These are phyloP conservation scores for Capsella rubella DNA, from an alignment of 441 rosid species.

Conservation along the genomic window DNA sequence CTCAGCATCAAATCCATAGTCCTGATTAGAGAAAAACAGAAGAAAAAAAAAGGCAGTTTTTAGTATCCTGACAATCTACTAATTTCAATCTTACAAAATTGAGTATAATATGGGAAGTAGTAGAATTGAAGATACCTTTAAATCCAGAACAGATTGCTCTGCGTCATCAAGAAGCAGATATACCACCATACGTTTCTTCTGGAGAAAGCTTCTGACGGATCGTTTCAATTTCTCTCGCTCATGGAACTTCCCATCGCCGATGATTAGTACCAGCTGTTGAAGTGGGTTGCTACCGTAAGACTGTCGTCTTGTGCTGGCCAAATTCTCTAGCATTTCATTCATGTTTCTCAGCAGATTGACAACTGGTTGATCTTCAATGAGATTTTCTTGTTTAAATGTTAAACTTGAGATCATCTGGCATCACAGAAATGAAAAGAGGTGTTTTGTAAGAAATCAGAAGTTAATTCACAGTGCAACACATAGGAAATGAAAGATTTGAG, in stretches of 20 bases:
- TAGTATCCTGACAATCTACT: constrained; percentile 6
- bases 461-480: neutral
- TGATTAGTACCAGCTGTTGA: constrained; percentile 94
- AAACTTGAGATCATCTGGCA: constrained; percentile 88
- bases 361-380: constrained; percentile 83
- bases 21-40: constrained; percentile 40
- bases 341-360: constrained; percentile 77
- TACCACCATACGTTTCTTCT: constrained; percentile 93
- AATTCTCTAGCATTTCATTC: constrained; percentile 71
- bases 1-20: constrained; percentile 57
- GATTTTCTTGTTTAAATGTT: constrained; percentile 93
- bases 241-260: constrained; percentile 93
- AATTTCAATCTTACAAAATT: constrained; percentile 14
- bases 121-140: constrained; percentile 54
- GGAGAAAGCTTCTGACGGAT: constrained; percentile 76
- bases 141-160: constrained; percentile 75
- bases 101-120: neutral
- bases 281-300: constrained; percentile 94
- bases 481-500: constrained; percentile 3
- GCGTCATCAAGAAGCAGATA: constrained; percentile 84
- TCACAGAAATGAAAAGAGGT: constrained; percentile 26
- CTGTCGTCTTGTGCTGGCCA: constrained; percentile 73
- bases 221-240: constrained; percentile 85
- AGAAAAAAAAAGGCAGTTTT: neutral
- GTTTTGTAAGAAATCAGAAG: constrained; percentile 16